phyloP scores from a whole-genome alignment of 2,329 filamentous ascomycete species.

The Pyricularia sp. region DNA sequence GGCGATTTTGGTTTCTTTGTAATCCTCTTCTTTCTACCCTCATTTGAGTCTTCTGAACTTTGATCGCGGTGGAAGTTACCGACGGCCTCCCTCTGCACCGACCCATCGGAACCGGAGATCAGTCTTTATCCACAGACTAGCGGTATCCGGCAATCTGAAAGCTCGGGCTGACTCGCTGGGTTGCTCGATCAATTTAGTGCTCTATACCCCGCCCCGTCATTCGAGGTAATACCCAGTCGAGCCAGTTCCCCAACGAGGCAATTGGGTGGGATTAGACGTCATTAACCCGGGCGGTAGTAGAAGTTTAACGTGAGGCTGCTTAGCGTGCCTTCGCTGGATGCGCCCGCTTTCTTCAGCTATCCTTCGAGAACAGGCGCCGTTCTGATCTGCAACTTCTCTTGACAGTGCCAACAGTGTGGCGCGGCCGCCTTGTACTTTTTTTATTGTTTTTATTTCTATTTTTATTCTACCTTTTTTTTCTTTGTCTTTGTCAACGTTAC shows the following conservation, averaged over 20 bases:
- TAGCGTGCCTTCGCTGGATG: background rate
- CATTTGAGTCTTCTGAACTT: no score
- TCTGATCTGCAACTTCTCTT: background rate
- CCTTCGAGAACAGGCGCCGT: background rate
- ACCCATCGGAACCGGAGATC: background rate
- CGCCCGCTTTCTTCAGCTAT: background rate
- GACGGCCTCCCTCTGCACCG: background rate
- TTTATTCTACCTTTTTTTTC: constrained; percentile 20
- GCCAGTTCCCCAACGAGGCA: background rate
- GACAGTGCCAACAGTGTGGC: background rate
- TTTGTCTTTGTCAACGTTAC: constrained; percentile 4
- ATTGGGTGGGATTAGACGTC: background rate
- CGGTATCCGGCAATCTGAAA: background rate
- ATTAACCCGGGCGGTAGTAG: background rate
- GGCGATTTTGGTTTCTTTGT: background rate
- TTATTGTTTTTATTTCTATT: constrained; percentile 20
- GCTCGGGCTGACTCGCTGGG: background rate
- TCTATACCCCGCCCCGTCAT: background rate
- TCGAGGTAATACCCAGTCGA: background rate
- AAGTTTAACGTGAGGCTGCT: background rate
- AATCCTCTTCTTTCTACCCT: no score
- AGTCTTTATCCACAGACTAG: background rate
- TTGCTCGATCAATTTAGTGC: background rate
- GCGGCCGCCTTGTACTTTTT: constrained; percentile 15
- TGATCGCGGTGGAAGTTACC: background rate